Evolutionary conservation across 2,329 filamentous ascomycete species (phyloP).

Genomic region (Alternaria sp.): DNA sequence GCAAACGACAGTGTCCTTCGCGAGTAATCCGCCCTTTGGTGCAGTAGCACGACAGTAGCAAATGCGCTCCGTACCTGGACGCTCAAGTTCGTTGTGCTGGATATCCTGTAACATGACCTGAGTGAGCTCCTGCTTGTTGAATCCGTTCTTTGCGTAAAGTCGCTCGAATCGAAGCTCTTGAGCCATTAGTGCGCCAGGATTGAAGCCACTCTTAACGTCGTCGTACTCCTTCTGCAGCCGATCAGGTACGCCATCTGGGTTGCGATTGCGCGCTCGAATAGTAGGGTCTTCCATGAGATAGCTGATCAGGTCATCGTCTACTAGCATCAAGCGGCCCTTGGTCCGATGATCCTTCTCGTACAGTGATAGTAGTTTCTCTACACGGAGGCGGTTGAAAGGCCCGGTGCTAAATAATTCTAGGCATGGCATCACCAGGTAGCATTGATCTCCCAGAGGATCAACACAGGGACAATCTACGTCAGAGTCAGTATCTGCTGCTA

Average conservation of each 20-base stretch:
- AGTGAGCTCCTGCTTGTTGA: slow-evolving; percentile 13
- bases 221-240: slow-evolving; percentile 21
- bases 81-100: slow-evolving; percentile 1
- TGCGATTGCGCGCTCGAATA: background rate
- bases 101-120: slow-evolving; percentile 11
- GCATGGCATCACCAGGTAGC: slow-evolving; percentile 27
- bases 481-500: background rate
- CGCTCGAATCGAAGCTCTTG: slow-evolving; percentile 23
- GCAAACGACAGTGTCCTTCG: slow-evolving; percentile 18
- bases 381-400: slow-evolving; percentile 30
- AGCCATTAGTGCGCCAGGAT: slow-evolving; percentile 21
- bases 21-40: background rate
- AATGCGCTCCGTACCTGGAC: background rate
- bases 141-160: slow-evolving; percentile 16
- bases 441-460: slow-evolving; percentile 28
- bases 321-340: slow-evolving; percentile 30
- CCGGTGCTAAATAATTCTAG: slow-evolving; percentile 14
- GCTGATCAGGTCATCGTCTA: slow-evolving; percentile 25
- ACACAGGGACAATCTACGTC: slow-evolving; percentile 18
- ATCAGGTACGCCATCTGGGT: slow-evolving; percentile 7
- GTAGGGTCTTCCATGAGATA: slow-evolving; percentile 14
- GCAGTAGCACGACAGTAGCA: slow-evolving; percentile 28
- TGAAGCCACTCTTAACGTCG: slow-evolving; percentile 8
- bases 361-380: slow-evolving; percentile 22
- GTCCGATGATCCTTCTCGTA: slow-evolving; percentile 24